Evolutionary conservation across 2,329 filamentous ascomycete species (phyloP).

Genomic region (Daldinia eschscholtzii): DNA sequence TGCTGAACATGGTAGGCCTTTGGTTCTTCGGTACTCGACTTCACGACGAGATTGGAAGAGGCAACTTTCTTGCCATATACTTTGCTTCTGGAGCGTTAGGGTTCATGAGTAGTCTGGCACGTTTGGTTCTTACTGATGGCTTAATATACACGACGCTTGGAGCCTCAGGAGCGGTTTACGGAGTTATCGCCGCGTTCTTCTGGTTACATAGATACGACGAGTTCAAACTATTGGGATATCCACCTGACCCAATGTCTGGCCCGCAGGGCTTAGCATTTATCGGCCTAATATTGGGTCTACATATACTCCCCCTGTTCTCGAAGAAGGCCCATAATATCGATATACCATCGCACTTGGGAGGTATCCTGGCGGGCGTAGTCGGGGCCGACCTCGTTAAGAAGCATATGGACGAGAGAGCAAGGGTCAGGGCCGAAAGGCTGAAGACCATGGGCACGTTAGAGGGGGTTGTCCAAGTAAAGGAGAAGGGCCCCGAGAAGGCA

Average conservation of each 20-base stretch:
- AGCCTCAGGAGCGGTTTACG: conserved; percentile 74
- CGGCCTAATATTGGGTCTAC: conserved; percentile 63
- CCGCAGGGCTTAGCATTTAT: conserved; percentile 68
- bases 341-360: conserved; percentile 65
- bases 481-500: conserved; percentile 10
- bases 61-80: conserved; percentile 77
- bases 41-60: conserved; percentile 78
- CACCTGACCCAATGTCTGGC: conserved; percentile 64
- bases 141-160: conserved; percentile 69
- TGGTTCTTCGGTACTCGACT: conserved; percentile 75
- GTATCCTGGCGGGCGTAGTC: conserved; percentile 62
- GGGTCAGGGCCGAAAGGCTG: conserved; percentile 45
- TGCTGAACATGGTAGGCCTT: conserved; percentile 74
- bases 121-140: conserved; percentile 61
- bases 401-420: conserved; percentile 49
- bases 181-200: conserved; percentile 72
- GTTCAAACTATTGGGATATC: conserved; percentile 69
- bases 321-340: conserved; percentile 60
- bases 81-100: conserved; percentile 69
- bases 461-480: conserved; percentile 37
- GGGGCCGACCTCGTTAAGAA: conserved; percentile 56
- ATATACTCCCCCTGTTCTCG: conserved; percentile 62
- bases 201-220: conserved; percentile 69
- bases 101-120: conserved; percentile 68
- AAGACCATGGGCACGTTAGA: conserved; percentile 45